phyloP scores from a whole-genome alignment of 495 filamentous ascomycete species.

The Terfezia claveryi region DNA sequence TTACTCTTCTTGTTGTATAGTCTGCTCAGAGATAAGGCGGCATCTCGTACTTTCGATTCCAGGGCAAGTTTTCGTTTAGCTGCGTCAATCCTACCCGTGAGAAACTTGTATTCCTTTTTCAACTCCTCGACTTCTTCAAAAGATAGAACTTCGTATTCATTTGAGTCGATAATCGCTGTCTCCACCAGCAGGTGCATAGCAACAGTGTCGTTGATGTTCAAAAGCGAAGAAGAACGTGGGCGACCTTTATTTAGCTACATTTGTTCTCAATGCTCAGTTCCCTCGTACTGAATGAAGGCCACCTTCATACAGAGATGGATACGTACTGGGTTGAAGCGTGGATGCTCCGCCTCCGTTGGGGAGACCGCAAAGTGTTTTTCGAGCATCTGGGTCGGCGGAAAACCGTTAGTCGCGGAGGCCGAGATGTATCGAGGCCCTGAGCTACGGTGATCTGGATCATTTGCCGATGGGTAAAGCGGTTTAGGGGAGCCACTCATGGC shows the following conservation, averaged over 20 bases:
- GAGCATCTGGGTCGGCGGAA: constrained; percentile 12
- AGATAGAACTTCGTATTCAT: constrained; percentile 60
- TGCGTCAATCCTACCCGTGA: constrained; percentile 54
- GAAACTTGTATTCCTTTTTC: constrained; percentile 56
- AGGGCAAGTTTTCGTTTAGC: constrained; percentile 64
- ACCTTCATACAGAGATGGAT: neutral
- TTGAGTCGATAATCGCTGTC: constrained; percentile 74
- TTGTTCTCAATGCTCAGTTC: neutral
- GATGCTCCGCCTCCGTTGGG: constrained; percentile 11
- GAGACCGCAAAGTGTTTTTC: constrained; percentile 15
- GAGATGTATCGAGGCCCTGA: neutral
- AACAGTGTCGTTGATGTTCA: constrained; percentile 17
- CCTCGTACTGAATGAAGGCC: neutral
- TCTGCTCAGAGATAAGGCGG: constrained; percentile 60
- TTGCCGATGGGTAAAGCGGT: constrained; percentile 12
- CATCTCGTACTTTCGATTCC: constrained; percentile 84
- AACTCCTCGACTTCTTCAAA: constrained; percentile 75
- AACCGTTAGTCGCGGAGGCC: no score
- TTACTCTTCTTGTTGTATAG: constrained; percentile 37
- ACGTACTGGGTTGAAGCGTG: constrained; percentile 17
- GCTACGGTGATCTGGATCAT: constrained; percentile 10
- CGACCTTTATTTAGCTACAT: constrained; percentile 13
- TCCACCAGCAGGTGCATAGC: constrained; percentile 70
- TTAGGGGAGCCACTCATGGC: constrained; percentile 5
- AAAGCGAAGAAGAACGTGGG: constrained; percentile 13